A percentile compares a stretch with the other conserved stretches of the same genome.
These are phyloP conservation scores for Ciborinia camelliae DNA, from an alignment of 2,329 filamentous ascomycete species.

Conservation along the genomic window DNA sequence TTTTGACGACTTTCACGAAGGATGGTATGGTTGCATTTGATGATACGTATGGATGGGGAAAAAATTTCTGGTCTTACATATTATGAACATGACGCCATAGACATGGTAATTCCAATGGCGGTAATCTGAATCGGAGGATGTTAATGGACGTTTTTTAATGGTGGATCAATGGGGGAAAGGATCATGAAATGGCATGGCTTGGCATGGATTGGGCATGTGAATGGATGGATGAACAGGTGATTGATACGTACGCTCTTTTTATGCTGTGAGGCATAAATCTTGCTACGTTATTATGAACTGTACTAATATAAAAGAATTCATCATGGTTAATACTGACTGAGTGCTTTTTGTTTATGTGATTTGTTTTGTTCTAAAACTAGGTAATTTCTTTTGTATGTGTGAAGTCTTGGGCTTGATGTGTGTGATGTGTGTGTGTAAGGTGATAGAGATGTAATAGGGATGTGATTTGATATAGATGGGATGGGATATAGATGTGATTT, in stretches of 20 bases:
- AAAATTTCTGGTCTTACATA: conserved; percentile 13
- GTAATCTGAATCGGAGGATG: conserved; percentile 6
- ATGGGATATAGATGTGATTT: too few relatives aligned
- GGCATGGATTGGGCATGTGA: not conserved
- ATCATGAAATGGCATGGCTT: not conserved
- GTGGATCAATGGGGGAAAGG: not conserved
- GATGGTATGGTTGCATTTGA: conserved; percentile 10
- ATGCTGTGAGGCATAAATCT: not conserved
- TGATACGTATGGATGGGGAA: conserved; percentile 15
- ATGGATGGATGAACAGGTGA: not conserved
- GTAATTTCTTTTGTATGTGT: too few relatives aligned
- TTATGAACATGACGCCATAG: conserved; percentile 12
- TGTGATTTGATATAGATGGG: too few relatives aligned
- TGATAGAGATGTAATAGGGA: too few relatives aligned
- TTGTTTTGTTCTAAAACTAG: not conserved
- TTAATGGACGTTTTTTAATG: conserved; percentile 7
- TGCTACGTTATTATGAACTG: not conserved
- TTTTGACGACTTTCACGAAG: conserved; percentile 15
- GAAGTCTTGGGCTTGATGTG: too few relatives aligned
- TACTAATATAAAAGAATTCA: not conserved
- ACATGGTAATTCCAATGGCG: conserved; percentile 8
- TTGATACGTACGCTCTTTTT: not conserved
- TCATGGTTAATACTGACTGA: not conserved
- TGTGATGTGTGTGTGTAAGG: too few relatives aligned
- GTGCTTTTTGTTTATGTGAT: not conserved